Evolutionary conservation across 495 filamentous ascomycete genomes (phyloP), one percentile per base, ranked within the genome.

Genomic region (Chaetomium tenue): DNA sequence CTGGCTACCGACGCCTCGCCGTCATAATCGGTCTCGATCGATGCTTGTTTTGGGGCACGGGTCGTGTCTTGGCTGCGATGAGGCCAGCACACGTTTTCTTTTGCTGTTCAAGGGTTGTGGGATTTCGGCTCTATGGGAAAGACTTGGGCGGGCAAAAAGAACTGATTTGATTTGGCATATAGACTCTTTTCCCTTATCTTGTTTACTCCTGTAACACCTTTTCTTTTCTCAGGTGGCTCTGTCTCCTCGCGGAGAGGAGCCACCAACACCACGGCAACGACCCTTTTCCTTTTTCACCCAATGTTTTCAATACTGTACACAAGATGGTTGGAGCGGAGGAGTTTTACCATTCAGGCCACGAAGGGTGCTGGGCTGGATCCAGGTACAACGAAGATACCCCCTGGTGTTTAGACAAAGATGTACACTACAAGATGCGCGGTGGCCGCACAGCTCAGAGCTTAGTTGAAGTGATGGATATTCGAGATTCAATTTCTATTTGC

Each of bases 351-450:
- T 69, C 63, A 58, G 61, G 69, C 62, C 63, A 72, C 66, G 66
- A 72, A 69, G 72, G 70, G 67, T 66, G 70, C 76, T 78, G 75
- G 78, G 68, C 79, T 80, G 79, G 79, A 70, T 74, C 78, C 78
- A 76, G 74, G 71, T 77, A 68, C 68, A 74, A 78, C 77, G 75
- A 80, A 78, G 76, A 78, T 78, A 78, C 76, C 76, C 78, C 76
- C 70, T 71, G 68, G 69, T 64, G 40, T 73, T 79, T 78, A 78
- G 75, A 77, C 74, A 68, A 68, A 63, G 61, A 68, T 78, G 77
- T 80, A 80, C 70, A 62, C 77, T 63, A 69, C 52, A 63, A 78
- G 73, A 77, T 68, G 74, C 68, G 76, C 64, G 71, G 74, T 74
- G 71, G 77, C 77, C 77, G 71, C 77, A 75, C 76, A 75, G 76